phyloP scores from a whole-genome alignment of 208 protist genomes.

The Wallacemonas sp. region DNA sequence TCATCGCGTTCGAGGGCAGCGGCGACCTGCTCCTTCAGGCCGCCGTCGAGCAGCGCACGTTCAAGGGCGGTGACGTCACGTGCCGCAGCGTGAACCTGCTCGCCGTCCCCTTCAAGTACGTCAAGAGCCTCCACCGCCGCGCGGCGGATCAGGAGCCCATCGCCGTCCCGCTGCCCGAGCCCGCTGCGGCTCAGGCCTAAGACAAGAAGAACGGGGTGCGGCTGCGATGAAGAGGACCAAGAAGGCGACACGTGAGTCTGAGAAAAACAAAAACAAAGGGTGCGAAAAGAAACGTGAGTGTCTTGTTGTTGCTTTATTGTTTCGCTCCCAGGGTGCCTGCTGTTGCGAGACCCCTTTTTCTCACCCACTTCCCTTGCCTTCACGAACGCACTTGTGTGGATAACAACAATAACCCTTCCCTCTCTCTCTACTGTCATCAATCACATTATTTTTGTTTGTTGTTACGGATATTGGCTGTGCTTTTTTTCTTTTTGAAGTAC shows the following conservation, averaged over 20 bases:
- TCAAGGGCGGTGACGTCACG: constrained; percentile 65
- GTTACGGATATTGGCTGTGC: no score
- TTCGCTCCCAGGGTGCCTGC: no score
- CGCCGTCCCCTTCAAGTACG: constrained; percentile 72
- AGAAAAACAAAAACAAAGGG: background rate
- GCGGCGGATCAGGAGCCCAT: constrained; percentile 37
- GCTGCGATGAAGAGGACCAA: constrained; percentile 17
- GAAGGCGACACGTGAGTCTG: background rate
- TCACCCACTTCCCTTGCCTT: no score
- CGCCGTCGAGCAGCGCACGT: constrained; percentile 67
- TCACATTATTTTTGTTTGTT: no score
- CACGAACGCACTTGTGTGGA: no score
- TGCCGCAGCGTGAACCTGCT: constrained; percentile 49
- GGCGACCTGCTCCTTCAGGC: constrained; percentile 71
- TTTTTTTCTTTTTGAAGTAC: no score
- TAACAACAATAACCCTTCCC: no score
- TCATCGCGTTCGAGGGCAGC: constrained; percentile 75
- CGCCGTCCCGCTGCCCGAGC: constrained; percentile 10
- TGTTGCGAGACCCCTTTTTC: no score
- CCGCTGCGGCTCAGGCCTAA: constrained; percentile 8
- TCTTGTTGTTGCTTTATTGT: no score
- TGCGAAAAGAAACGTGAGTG: no score
- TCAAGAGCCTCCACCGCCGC: constrained; percentile 68
- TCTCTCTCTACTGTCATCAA: no score
- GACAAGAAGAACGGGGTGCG: background rate